Evolutionary conservation across 108 stramenopile species (phyloP).

Genomic region (Hondaea fermentalgiana): DNA sequence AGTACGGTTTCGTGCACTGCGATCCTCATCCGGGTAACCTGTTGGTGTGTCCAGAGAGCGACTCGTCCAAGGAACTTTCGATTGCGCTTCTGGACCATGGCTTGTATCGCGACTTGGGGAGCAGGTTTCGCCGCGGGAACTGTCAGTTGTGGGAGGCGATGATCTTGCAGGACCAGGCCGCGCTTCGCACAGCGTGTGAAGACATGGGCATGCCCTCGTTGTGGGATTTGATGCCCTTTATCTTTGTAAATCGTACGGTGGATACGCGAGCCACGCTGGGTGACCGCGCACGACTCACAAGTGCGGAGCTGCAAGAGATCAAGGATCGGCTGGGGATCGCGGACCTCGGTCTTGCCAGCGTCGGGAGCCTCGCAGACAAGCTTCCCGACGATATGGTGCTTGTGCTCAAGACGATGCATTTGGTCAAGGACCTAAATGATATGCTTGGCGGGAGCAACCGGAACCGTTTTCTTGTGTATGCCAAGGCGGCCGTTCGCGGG

Average conservation of each 20-base stretch:
- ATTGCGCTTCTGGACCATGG: background rate
- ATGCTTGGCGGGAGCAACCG: background rate
- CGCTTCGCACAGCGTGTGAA: background rate
- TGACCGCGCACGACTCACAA: background rate
- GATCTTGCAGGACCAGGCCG: background rate
- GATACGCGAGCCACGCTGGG: background rate
- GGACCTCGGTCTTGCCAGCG: background rate
- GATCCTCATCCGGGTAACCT: conserved; percentile 8
- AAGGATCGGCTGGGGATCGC: background rate
- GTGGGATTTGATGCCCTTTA: background rate
- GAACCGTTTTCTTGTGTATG: background rate
- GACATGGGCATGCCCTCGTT: background rate
- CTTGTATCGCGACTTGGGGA: background rate
- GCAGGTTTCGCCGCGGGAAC: background rate
- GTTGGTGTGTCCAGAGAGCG: background rate
- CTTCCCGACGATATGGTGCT: conserved; percentile 1
- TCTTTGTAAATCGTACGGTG: background rate
- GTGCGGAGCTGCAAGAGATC: background rate
- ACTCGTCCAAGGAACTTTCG: background rate
- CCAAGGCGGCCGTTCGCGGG: background rate
- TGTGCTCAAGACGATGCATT: background rate
- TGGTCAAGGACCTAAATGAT: conserved; percentile 3
- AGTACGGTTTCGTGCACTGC: background rate
- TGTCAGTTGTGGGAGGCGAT: background rate
- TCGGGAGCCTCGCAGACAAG: background rate